phyloP scores from a whole-genome alignment of 2,329 filamentous ascomycete species.

The Scedosporium apiospermum region DNA sequence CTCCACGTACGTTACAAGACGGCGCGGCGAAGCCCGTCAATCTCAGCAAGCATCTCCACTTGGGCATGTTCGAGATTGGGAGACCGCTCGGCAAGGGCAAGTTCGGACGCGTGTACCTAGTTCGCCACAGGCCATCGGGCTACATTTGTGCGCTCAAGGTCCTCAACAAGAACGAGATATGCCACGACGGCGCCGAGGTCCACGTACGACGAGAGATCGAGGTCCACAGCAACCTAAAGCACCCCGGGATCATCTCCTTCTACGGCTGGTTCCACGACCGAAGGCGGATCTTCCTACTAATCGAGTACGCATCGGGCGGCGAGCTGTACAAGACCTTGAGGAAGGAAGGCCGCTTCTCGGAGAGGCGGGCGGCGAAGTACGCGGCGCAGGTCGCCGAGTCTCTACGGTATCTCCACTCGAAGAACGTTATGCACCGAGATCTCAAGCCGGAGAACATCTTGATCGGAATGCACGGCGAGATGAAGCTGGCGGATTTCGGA shows the following conservation, averaged over 20 bases:
- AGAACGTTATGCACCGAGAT: constrained; percentile 83
- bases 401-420: constrained; percentile 76
- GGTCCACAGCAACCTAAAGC: constrained; percentile 77
- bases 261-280: constrained; percentile 85
- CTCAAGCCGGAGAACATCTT: constrained; percentile 52
- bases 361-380: constrained; percentile 79
- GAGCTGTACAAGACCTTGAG: constrained; percentile 82
- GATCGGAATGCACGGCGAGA: constrained; percentile 11
- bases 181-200: constrained; percentile 68
- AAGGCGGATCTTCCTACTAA: constrained; percentile 77
- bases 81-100: constrained; percentile 81
- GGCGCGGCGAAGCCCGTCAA: neutral
- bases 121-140: constrained; percentile 64
- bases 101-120: constrained; percentile 78
- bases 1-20: neutral
- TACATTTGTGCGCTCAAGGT: constrained; percentile 84
- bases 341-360: constrained; percentile 68
- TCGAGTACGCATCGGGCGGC: constrained; percentile 77
- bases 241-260: constrained; percentile 73
- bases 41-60: constrained; percentile 46
- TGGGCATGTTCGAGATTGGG: constrained; percentile 83
- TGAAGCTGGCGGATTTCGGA: constrained; percentile 15
- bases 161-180: constrained; percentile 72
- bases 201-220: constrained; percentile 82
- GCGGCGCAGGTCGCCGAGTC: constrained; percentile 82